Evolutionary conservation across 2,329 filamentous ascomycete genomes (phyloP), one percentile per base, ranked within the genome.

Genomic region (Lachnellula arida): DNA sequence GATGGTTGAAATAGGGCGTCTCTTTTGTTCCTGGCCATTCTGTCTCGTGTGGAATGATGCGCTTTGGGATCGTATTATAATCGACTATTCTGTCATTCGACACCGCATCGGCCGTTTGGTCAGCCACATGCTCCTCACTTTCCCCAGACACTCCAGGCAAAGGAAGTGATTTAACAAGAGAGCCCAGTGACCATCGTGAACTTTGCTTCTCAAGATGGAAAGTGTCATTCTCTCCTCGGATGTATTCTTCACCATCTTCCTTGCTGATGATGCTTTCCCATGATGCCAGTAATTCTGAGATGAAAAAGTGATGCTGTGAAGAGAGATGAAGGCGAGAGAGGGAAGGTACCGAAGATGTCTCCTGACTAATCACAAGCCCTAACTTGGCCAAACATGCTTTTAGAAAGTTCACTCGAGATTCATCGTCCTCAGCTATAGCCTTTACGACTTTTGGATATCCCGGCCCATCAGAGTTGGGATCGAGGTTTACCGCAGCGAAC

Each of bases 1-100:
- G 76, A 67, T 97, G 91, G 65, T 95, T 89, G 74, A 97, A 97
- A 64, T 86, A 86, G 0, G 92, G 91, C 0, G 91, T 96, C 51
- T 87, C 79, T 66, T 88, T 88, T 3, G 78, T 77, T 5, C 83
- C 78, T 0, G 93, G 92, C 60, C 86, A 81, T 1, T 74, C 74
- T 3, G 78, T 75, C 40, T 90, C 84, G 64, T 97, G 89, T 0
- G 88, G 76, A 5, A 92, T 76, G 22, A 99, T 78, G 15, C 77
- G 81, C 72, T 96, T 96, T 49, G 85, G 74, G 28, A 93, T 74
- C 42, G 82, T 78, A 63, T 84, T 82, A 76, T 93, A 92, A 69
- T 96, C 89, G 62, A 88, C 71, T 60, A 89, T 84, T 63, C 82
- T 84, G 56, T 85, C 80, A 25, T 75, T 72, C 3, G 71, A 69